A percentile compares a stretch with the other conserved stretches of the same genome.
phyloP scores from a whole-genome alignment of 306 rosid species.

The Fagus sylvatica region DNA sequence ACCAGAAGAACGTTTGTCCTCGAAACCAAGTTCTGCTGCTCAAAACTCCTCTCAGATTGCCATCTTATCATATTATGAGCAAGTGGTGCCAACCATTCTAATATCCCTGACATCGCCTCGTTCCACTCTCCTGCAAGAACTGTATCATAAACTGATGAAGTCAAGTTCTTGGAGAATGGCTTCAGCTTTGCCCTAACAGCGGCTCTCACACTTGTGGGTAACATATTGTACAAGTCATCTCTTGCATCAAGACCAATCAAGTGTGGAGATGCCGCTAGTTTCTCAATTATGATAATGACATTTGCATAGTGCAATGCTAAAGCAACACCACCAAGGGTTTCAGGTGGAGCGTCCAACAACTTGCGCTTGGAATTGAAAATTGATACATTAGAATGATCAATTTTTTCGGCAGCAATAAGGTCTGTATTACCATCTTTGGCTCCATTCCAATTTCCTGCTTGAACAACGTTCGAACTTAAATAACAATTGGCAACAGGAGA shows the following conservation, averaged over 20 bases:
- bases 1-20: conserved; percentile 80
- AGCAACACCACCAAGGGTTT: conserved; percentile 85
- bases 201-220: conserved; percentile 71
- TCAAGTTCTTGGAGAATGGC: conserved; percentile 69
- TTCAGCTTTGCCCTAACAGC: conserved; percentile 68
- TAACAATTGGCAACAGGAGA: conserved; percentile 50
- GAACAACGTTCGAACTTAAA: conserved; percentile 38
- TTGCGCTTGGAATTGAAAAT: conserved; percentile 45
- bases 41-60: conserved; percentile 97
- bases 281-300: conserved; percentile 81
- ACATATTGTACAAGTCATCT: conserved; percentile 92
- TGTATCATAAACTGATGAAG: conserved; percentile 57
- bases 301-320: conserved; percentile 96
- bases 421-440: conserved; percentile 31
- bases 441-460: conserved; percentile 37
- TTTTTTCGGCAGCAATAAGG: conserved; percentile 32
- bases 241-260: conserved; percentile 95
- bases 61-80: conserved; percentile 96
- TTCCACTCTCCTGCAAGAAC: conserved; percentile 86
- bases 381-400: conserved; percentile 33
- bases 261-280: conserved; percentile 90
- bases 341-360: conserved; percentile 76
- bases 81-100: conserved; percentile 96
- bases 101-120: conserved; percentile 63
- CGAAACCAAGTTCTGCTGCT: conserved; percentile 80